These are phyloP conservation scores for button mushroom (Agaricus bisporus) DNA, from an alignment of 768 basidiomycete species.

Conservation along the genomic window DNA sequence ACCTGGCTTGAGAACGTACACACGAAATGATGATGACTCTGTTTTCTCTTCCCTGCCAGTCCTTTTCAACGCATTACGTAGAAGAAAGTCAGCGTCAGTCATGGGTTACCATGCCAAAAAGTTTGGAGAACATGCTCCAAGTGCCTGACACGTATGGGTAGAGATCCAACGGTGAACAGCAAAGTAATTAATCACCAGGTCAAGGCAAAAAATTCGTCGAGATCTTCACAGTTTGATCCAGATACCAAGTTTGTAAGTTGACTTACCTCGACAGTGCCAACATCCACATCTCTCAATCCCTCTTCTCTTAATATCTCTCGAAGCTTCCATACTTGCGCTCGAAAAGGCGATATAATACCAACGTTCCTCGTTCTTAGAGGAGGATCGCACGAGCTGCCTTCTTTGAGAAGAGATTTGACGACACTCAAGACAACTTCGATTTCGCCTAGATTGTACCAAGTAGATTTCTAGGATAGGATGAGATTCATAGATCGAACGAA, in stretches of 20 bases:
- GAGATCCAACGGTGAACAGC: not conserved
- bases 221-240: not conserved
- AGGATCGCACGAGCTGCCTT: slow-evolving; percentile 30
- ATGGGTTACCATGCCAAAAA: slow-evolving; percentile 2
- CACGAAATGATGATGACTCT: slow-evolving; percentile 46
- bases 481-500: not conserved
- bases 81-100: not conserved
- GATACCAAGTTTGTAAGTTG: not conserved
- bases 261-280: slow-evolving; percentile 46
- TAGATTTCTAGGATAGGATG: slow-evolving; percentile 27
- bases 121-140: not conserved
- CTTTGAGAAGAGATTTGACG: slow-evolving; percentile 32
- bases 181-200: not conserved
- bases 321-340: slow-evolving; percentile 47
- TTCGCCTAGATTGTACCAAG: slow-evolving; percentile 46
- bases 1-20: slow-evolving; percentile 38
- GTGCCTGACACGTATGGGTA: not conserved
- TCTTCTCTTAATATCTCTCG: slow-evolving; percentile 39
- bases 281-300: slow-evolving; percentile 35
- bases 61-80: slow-evolving; percentile 18
- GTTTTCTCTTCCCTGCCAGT: slow-evolving; percentile 47
- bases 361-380: slow-evolving; percentile 34
- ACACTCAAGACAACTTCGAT: slow-evolving; percentile 33
- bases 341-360: slow-evolving; percentile 47
- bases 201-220: not conserved